Conservation (phyloP, 1,284 basidiomycete genomes). For the Fereydounia khargensis region DNA sequence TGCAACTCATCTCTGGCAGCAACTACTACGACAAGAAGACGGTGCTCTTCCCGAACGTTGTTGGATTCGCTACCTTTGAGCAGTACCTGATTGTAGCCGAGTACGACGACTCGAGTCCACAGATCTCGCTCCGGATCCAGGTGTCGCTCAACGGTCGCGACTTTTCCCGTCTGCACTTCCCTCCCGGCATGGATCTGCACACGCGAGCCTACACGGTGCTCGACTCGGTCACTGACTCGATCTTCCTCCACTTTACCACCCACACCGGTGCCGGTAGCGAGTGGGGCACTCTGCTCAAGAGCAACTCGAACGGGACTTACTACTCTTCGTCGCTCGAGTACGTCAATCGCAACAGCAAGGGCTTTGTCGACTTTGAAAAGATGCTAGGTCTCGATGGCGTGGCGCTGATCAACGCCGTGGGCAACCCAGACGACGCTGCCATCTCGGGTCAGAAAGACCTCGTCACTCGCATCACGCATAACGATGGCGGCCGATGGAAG, state of each 20-base stretch:
- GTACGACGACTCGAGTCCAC: conserved; percentile 61
- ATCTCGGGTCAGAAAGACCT: conserved; percentile 74
- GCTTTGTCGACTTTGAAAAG: conserved; percentile 98
- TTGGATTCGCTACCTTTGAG: conserved; percentile 94
- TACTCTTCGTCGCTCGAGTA: conserved; percentile 80
- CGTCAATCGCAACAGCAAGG: conserved; percentile 81
- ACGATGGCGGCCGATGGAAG: conserved; percentile 93
- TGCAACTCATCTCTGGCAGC: conserved; percentile 76
- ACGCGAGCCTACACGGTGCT: conserved; percentile 90
- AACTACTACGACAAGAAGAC: conserved; percentile 75
- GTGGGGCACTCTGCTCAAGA: conserved; percentile 89
- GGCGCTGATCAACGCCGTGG: conserved; percentile 84
- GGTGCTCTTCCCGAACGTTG: conserved; percentile 75
- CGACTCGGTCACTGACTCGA: conserved; percentile 85
- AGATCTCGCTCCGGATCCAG: conserved; percentile 66
- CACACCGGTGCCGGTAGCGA: conserved; percentile 70
- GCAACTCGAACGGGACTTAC: conserved; percentile 97
- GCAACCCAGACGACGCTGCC: conserved; percentile 74
- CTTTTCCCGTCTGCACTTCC: conserved; percentile 85
- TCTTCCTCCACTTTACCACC: conserved; percentile 95
- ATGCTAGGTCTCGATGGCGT: conserved; percentile 94
- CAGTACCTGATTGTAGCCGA: conserved; percentile 92
- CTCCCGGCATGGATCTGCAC: conserved; percentile 80
- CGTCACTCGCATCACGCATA: conserved; percentile 88
- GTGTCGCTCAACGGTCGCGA: conserved; percentile 84